A percentile compares a stretch with the other conserved stretches of the same genome.
Conservation (phyloP, 177 flowering plant species). For the Vitis hybrid region DNA sequence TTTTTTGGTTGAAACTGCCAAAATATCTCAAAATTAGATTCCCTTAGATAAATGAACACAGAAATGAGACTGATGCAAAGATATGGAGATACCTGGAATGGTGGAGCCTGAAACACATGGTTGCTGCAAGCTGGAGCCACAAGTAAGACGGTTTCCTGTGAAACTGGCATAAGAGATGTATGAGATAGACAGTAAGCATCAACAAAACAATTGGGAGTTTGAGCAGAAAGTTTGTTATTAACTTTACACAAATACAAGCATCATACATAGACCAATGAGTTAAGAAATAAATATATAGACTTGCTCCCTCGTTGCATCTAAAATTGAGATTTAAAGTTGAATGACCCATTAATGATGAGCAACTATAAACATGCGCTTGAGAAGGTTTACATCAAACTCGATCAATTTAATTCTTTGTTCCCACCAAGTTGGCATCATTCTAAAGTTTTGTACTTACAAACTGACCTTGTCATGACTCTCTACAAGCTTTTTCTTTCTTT, state of each 20-base stretch:
- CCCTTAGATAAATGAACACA: background rate
- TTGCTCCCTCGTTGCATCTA: background rate
- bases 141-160: slow-evolving; percentile 63
- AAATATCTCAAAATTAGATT: background rate
- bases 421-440: too few species aligned
- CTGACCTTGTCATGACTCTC: too few species aligned
- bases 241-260: background rate
- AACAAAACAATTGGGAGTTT: background rate
- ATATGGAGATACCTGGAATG: slow-evolving; percentile 38
- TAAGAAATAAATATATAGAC: background rate
- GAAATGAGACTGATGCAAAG: background rate
- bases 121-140: slow-evolving; percentile 56
- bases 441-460: too few species aligned
- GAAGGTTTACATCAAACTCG: too few species aligned
- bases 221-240: background rate
- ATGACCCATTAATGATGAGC: background rate
- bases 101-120: slow-evolving; percentile 63
- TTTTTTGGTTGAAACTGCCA: slow-evolving; percentile 44
- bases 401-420: too few species aligned
- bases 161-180: slow-evolving; percentile 50
- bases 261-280: background rate
- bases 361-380: too few species aligned
- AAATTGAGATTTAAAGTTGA: background rate
- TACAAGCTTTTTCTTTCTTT: too few species aligned
- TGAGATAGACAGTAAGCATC: background rate